Evolutionary conservation across 306 rosid species (phyloP), one percentile per base, ranked within the genome.

Genomic region (Castanea sativa): DNA sequence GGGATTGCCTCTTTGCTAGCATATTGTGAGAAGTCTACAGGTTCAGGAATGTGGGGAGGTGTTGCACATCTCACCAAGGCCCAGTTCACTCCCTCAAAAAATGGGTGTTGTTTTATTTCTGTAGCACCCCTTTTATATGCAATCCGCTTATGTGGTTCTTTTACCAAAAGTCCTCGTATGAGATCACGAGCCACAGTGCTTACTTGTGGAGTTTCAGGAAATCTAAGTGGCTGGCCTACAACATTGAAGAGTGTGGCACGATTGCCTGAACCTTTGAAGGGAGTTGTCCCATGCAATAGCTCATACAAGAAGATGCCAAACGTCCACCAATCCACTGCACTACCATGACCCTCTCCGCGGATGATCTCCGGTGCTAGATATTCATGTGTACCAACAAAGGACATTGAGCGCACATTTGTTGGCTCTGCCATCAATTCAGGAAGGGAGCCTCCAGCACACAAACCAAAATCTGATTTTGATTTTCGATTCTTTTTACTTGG

Each of bases 291-390:
- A 60, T 89, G 93, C 59, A 93, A 81, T 20, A 93, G 75, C 85
- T 93, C 98, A 35, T 93, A 93, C 74, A 93, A 84, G 90, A 93
- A 93, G 68, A 93, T 93, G n/a, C 98, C 98, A 20, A 87, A 91
- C 4, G 98, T 93, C 98, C 98, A 93, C 97, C 98, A 93, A 55
- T 93, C 97, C 73, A 93, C 98, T 25, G 98, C 98, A 77, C 98
- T 93, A 3, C 98, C 98, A 71, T 93, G 98, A 4, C 98, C 98
- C 73, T 93, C 97, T 65, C 98, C 98, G 2, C 90, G 92, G 79
- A 93, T 81, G n/a, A 93, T 93, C 88, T 93, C 97, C 3, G 98
- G 98, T 35, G 98, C 97, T 38, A 93, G 92, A 35, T 93, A 93
- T 76, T 93, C 98, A 30, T 93, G 98, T 33, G 97, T 93, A 2